Base-by-base conservation (phyloP, 768 basidiomycete genomes). In the Hortiboletus flavorubellus region DNA sequence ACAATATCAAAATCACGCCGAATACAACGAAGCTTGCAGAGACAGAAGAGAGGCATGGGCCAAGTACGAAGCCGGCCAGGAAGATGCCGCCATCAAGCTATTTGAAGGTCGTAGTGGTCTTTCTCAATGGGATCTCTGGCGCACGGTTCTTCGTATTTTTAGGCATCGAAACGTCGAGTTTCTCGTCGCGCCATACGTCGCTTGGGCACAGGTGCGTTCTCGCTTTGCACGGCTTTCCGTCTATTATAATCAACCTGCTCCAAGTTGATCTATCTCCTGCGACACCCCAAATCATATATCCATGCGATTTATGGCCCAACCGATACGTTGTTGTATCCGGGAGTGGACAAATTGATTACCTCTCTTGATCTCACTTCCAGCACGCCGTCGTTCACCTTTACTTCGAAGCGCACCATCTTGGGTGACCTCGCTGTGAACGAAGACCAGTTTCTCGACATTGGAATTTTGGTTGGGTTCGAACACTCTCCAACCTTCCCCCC, bases 141-240 rank as follows among this genome's bases (percentile, higher is more conserved):
- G 94, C 68, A 83, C 91, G 77, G 86, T 98, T 8, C 75, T 97
- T 64, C 80, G 95, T 55, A 89, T 95, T 49, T 97, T 98, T 73
- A 85, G 92, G 68, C 91, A 98, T 73, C 80, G 96, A 43, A 91
- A 91, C 62, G 94, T 97, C 55, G 96, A 98, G 74, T 98, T 94
- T 68, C 80, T 98, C 45, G 86, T 98, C 55, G 95, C 97, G 44
- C 97, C 97, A 11, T 98, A 98, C 72, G 78, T 92, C 50, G 88
- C 94, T 35, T 93, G 91, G 87, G 90, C 96, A 43, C 96, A 98
- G 83, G 95, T 95, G 68, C 64, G 88, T 78, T 41, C 37, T 53
- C 45, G 44, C 39, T 50, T 50, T 55, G 34, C 47, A 51, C 34
- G 34, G 41, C 30, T 42, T 45, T 42, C n/a, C 29, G 14, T 34